Evolutionary conservation across 1,284 basidiomycete genomes (phyloP).

Genomic region (Rhodofomes roseus): DNA sequence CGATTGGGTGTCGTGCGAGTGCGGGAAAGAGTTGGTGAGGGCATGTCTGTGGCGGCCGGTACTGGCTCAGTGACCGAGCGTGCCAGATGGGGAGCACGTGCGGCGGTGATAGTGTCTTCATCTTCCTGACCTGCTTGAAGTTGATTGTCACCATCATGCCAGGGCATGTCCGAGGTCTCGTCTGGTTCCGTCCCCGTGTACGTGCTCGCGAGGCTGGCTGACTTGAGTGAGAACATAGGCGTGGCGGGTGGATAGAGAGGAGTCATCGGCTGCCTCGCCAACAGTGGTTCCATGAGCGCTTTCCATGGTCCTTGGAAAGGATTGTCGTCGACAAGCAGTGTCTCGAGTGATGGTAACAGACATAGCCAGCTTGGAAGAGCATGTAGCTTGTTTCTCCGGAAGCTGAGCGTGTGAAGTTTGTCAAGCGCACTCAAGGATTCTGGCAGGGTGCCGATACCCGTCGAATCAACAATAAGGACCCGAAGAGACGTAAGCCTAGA

Average conservation of each 20-base stretch:
- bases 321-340: conserved; percentile 89
- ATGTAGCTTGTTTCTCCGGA: conserved; percentile 85
- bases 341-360: conserved; percentile 78
- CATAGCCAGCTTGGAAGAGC: conserved; percentile 94
- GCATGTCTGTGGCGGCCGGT: conserved; percentile 18
- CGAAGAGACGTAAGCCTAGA: conserved; percentile 74
- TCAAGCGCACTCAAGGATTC: conserved; percentile 63
- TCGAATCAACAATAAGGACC: conserved; percentile 87
- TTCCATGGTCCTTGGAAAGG: conserved; percentile 92
- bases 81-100: conserved; percentile 48
- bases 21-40: conserved; percentile 48
- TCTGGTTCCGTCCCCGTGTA: conserved; percentile 48
- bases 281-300: conserved; percentile 78
- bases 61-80: conserved; percentile 46
- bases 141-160: conserved; percentile 15
- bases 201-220: conserved; percentile 39
- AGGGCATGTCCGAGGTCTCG: conserved; percentile 45
- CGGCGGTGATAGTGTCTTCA: conserved; percentile 69
- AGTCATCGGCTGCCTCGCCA: conserved; percentile 56
- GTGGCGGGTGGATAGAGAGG: conserved; percentile 67
- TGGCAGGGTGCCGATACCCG: conserved; percentile 75
- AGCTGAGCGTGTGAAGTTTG: conserved; percentile 81
- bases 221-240: conserved; percentile 51
- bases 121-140: conserved; percentile 39
- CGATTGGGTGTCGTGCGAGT: conserved; percentile 72